Base-by-base conservation (phyloP, 2,329 filamentous ascomycete species). In the Periconia sp. region DNA sequence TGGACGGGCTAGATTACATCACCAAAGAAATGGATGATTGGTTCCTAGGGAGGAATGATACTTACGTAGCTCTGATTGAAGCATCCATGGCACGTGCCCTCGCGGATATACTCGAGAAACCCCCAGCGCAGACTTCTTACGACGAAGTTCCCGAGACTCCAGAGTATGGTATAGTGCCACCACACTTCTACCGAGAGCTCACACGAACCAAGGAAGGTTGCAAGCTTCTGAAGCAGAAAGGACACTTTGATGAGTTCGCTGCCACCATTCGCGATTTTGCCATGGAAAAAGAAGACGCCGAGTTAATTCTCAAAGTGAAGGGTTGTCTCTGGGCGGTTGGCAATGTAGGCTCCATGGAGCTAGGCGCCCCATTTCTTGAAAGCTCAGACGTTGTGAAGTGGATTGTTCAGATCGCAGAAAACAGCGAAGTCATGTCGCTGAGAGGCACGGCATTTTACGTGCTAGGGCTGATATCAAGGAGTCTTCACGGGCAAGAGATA, bases 1-100 rank as follows among this genome's bases (percentile, higher is more conserved):
- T 99, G 6, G 92, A 97, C 69, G 94, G 92, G 0, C 80, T 99
- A 42, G 95, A 99, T 76, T 99, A 99, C 71, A 99, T 99, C 73
- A 97, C 92, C 57, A 94, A 96, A 70, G 95, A 99, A 73, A 99
- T 99, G 94, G 94, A 99, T 63, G 95, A 99, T 75, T 99, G 94
- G 94, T 99, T 97, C 69, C 81, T 99, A 17, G 94, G 94, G 14
- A 87, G 94, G 43, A 99, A 99, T 69, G 93, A 99, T 71, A 88
- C 87, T n/a, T 99, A 99, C 62, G 94, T 99, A 47, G 84, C 86
- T 37, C 84, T 97, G 41, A 93, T 99, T 41, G 94, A 99, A 74
- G 94, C 95, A n/a, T 96, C 92, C 50, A 81, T 99, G 48, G 91
- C 92, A 31, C 87, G 91, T 55, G 89, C 92, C 0, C 92, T 96